Conservation (phyloP, 169 alveolate species). For the Plasmodium fragile region DNA sequence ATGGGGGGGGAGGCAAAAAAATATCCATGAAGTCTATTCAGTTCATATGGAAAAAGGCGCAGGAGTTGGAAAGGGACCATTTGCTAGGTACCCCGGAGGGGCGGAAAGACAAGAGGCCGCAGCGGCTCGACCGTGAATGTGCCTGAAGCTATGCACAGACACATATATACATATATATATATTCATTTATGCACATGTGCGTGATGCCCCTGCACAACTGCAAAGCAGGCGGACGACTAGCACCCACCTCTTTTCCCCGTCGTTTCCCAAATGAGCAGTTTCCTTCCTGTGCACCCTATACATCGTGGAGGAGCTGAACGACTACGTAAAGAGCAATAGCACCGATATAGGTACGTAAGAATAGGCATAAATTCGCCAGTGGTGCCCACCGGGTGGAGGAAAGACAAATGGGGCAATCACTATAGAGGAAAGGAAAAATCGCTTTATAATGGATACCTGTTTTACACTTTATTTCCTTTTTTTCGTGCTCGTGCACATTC, state of each 20-base stretch:
- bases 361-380: not conserved
- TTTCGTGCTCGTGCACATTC: not conserved
- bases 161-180: not conserved
- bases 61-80: constrained; percentile 69
- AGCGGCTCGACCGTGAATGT: not conserved
- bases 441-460: not conserved
- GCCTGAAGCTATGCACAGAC: not conserved
- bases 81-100: constrained; percentile 32
- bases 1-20: constrained; percentile 7
- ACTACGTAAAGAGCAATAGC: constrained; percentile 28
- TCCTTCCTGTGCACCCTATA: constrained; percentile 65
- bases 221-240: not conserved
- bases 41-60: constrained; percentile 63
- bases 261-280: constrained; percentile 26
- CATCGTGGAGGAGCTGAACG: constrained; percentile 64
- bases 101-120: not conserved
- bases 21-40: constrained; percentile 48
- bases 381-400: not conserved
- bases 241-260: not conserved
- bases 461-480: not conserved
- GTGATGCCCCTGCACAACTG: not conserved
- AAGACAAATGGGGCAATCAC: not conserved
- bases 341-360: constrained; percentile 51
- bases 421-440: not conserved
- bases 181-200: not conserved